phyloP scores from a whole-genome alignment of 305 asterid genomes.

The Fraxinus latifolia region DNA sequence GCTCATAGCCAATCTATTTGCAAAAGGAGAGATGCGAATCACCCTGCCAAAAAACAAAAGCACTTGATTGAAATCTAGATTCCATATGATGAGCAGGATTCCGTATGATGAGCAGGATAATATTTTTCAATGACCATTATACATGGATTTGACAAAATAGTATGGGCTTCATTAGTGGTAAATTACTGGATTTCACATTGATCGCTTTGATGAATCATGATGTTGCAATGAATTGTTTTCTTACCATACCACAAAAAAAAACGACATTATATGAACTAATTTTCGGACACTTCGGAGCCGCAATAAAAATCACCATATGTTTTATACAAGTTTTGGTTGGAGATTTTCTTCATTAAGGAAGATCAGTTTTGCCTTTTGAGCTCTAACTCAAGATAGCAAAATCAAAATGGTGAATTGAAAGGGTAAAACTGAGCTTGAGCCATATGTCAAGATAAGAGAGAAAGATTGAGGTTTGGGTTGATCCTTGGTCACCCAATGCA shows the following conservation, averaged over 20 bases:
- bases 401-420: neutral
- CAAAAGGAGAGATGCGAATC: conserved; percentile 76
- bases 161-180: neutral
- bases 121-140: neutral
- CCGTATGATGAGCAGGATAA: neutral
- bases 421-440: neutral
- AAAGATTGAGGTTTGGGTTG: neutral
- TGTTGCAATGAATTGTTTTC: neutral
- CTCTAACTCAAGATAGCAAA: neutral
- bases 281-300: neutral
- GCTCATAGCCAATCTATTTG: conserved; percentile 71
- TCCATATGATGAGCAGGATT: neutral
- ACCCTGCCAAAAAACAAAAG: conserved; percentile 49
- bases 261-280: neutral
- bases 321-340: neutral
- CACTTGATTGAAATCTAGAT: neutral
- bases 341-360: neutral
- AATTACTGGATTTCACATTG: neutral
- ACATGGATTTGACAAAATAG: neutral
- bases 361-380: neutral
- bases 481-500: neutral
- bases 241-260: neutral
- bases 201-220: neutral
- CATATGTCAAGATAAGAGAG: neutral
- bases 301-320: neutral